These are phyloP conservation scores for Tritrichomonas musculus DNA, from an alignment of 208 protist species.

Conservation along the genomic window DNA sequence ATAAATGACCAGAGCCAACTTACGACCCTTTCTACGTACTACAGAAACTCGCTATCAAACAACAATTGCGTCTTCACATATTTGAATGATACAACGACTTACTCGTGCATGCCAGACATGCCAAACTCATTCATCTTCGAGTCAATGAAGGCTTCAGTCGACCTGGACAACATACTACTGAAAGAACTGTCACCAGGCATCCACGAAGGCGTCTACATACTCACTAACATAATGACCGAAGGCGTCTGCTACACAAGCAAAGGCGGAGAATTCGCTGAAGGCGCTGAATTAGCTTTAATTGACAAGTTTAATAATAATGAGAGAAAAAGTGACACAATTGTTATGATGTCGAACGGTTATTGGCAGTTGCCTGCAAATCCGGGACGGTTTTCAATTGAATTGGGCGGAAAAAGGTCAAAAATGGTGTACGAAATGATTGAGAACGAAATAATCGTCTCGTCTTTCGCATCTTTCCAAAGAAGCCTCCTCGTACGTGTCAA, in stretches of 20 bases:
- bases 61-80: background rate
- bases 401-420: background rate
- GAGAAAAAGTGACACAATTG: background rate
- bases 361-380: background rate
- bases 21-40: background rate
- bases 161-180: slow-evolving; percentile 28
- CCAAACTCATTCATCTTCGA: slow-evolving; percentile 11
- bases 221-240: background rate
- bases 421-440: background rate
- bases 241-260: background rate
- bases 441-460: background rate
- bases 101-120: background rate
- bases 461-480: background rate
- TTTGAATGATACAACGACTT: background rate
- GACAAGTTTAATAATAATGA: background rate
- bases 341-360: background rate
- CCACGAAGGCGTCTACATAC: background rate
- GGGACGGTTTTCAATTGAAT: background rate
- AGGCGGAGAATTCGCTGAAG: background rate
- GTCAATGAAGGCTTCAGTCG: background rate
- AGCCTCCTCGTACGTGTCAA: background rate
- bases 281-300: background rate
- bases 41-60: background rate
- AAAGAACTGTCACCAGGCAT: background rate
- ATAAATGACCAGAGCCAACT: background rate